Conservation (phyloP, 2,329 filamentous ascomycete genomes). For the Penicillium sp. region DNA sequence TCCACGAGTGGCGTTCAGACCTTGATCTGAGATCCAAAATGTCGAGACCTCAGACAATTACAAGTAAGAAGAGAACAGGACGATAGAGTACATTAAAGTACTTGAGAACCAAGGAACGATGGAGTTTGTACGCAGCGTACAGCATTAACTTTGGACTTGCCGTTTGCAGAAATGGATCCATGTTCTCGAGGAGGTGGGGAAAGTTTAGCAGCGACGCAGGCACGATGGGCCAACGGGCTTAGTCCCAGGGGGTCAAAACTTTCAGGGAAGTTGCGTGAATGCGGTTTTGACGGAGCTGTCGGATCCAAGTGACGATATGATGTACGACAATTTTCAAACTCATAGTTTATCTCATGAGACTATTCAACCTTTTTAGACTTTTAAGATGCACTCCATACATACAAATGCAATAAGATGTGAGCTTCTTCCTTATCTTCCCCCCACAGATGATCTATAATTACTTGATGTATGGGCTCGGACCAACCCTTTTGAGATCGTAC, state of each 20-base stretch:
- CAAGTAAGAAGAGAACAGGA: background rate
- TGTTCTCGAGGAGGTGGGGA: background rate
- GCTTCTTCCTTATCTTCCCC: constrained; percentile 4
- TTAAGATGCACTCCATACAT: no score
- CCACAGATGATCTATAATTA: constrained; percentile 10
- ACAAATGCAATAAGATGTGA: background rate
- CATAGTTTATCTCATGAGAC: background rate
- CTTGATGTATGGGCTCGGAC: constrained; percentile 2
- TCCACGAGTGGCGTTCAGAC: constrained; percentile 19
- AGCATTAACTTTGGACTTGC: constrained; percentile 7
- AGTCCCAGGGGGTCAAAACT: constrained; percentile 5
- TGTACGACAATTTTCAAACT: background rate
- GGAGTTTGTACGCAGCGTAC: background rate
- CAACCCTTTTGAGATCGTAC: constrained; percentile 3
- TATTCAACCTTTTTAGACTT: no score
- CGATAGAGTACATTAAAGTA: constrained; percentile 13
- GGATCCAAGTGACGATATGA: constrained; percentile 6
- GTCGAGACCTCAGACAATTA: background rate
- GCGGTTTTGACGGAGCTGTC: constrained; percentile 8
- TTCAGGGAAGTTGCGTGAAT: constrained; percentile 9
- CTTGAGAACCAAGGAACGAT: constrained; percentile 16
- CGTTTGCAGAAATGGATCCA: constrained; percentile 10
- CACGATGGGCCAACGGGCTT: constrained; percentile 6
- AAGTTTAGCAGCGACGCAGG: constrained; percentile 8
- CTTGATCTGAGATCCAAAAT: background rate